Conservation (phyloP, 73 alveolate genomes). For the Loxodes magnus region DNA sequence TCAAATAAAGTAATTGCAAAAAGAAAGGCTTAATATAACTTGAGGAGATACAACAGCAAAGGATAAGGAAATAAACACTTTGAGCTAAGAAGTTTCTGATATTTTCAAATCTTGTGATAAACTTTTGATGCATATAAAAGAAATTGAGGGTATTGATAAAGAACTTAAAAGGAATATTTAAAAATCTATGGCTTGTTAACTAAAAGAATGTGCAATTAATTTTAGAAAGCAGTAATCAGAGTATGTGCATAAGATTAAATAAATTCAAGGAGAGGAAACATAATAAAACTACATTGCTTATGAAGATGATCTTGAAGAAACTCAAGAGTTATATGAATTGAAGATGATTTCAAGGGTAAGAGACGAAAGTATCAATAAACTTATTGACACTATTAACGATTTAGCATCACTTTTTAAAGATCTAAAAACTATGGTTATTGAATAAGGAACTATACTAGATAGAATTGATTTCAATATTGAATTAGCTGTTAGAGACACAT, state of each 20-base stretch:
- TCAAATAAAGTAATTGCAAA: not conserved
- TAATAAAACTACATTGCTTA: constrained; percentile 1
- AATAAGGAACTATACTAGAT: constrained; percentile 89
- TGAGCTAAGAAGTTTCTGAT: not conserved
- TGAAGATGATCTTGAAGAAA: not conserved
- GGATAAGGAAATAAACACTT: not conserved
- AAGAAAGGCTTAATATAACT: not conserved
- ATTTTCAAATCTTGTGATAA: not conserved
- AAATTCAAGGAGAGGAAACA: not conserved
- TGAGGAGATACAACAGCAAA: not conserved
- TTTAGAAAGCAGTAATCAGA: not conserved
- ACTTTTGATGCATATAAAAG: not conserved
- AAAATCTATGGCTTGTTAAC: not conserved
- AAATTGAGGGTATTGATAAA: not conserved
- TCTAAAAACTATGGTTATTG: constrained; percentile 62
- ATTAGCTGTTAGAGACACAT: constrained; percentile 51
- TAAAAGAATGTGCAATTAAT: not conserved
- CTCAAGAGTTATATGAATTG: not conserved
- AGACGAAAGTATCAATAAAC: constrained; percentile 54
- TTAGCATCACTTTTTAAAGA: constrained; percentile 81
- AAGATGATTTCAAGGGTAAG: constrained; percentile 19
- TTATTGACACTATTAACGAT: constrained; percentile 63
- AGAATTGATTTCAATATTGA: constrained; percentile 83
- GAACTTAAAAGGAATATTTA: constrained; percentile 3
- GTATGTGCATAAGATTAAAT: not conserved